Conservation (phyloP, 345 rosid genomes). For the Arabis alpina region DNA sequence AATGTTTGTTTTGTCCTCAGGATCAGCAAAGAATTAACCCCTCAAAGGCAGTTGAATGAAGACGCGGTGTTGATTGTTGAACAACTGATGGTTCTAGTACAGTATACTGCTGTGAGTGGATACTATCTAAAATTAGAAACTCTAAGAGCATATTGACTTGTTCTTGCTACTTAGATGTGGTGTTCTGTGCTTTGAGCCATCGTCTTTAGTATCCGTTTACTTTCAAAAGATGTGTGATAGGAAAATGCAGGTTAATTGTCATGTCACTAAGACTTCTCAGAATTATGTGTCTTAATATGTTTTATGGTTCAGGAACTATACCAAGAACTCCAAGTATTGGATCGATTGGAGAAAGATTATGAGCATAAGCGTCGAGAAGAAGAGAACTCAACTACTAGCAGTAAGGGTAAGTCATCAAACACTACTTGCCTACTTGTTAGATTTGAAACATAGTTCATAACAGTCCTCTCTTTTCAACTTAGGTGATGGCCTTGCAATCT, state of each 20-base stretch:
- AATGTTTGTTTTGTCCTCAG: conserved; percentile 44
- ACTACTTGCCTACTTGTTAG: conserved; percentile 16
- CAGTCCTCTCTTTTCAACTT: conserved; percentile 7
- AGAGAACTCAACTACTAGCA: conserved; percentile 52
- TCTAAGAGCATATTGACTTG: conserved; percentile 10
- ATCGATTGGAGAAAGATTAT: conserved; percentile 81
- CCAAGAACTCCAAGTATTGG: conserved; percentile 78
- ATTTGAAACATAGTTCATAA: conserved; percentile 19
- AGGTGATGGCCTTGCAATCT: conserved; percentile 64
- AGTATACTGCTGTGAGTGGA: conserved; percentile 78
- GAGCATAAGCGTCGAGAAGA: conserved; percentile 75
- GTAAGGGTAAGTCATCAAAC: conserved; percentile 51
- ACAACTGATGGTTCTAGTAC: conserved; percentile 73
- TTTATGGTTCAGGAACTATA: conserved; percentile 63
- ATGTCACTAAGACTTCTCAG: conserved; percentile 21
- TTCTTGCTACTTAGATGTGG: conserved; percentile 7
- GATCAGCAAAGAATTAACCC: conserved; percentile 66
- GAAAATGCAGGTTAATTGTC: conserved; percentile 28
- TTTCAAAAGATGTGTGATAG: conserved; percentile 16
- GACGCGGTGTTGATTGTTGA: conserved; percentile 66
- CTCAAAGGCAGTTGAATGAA: conserved; percentile 69
- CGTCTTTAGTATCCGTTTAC: conserved; percentile 17
- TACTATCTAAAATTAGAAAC: conserved; percentile 16
- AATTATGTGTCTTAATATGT: not conserved
- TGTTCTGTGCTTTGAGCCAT: conserved; percentile 20